Evolutionary conservation across 306 rosid genomes (phyloP).

Genomic region (Styphnolobium japonicum): DNA sequence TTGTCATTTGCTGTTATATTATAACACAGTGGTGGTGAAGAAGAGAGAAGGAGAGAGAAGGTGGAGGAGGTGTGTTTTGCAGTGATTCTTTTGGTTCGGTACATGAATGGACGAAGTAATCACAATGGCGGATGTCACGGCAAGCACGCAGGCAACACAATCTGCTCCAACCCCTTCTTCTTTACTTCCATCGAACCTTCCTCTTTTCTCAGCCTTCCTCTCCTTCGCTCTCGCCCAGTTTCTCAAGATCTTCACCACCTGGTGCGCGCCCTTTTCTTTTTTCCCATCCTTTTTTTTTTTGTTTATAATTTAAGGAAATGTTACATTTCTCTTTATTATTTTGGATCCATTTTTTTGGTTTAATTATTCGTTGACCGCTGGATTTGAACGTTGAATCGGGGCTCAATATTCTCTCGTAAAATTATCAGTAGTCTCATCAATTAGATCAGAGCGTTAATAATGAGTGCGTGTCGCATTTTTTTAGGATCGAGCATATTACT

Average conservation of each 20-base stretch:
- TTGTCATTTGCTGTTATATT: too few species aligned
- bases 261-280: slow-evolving; percentile 40
- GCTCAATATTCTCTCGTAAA: neutral
- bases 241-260: slow-evolving; percentile 93
- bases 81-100: neutral
- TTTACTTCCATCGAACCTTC: slow-evolving; percentile 47
- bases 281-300: neutral
- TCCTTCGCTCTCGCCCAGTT: slow-evolving; percentile 82
- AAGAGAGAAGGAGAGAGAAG: neutral
- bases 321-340: neutral
- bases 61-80: neutral
- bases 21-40: neutral
- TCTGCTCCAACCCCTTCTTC: neutral
- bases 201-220: slow-evolving; percentile 66
- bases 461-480: neutral
- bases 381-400: neutral
- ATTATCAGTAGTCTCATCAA: neutral
- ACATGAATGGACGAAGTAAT: slow-evolving; percentile 47
- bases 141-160: slow-evolving; percentile 17
- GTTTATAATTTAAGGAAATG: neutral
- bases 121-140: slow-evolving; percentile 35
- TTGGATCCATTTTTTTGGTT: neutral
- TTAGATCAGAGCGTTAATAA: neutral
- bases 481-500: neutral
- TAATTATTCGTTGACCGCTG: neutral